Base-by-base conservation (phyloP, 306 rosid genomes). In the Datisca glomerata region DNA sequence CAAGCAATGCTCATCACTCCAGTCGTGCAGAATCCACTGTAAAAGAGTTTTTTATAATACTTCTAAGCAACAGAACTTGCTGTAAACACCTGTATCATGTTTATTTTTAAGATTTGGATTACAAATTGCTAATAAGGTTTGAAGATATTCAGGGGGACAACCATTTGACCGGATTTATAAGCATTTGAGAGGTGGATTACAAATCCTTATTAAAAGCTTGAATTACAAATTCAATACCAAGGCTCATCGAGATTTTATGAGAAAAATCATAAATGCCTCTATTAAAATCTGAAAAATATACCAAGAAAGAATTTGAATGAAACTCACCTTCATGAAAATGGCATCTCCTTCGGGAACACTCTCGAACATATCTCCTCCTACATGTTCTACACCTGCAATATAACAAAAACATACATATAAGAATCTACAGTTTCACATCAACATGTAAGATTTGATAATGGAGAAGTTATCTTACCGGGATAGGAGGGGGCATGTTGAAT, bases 321-420 rank as follows among this genome's bases (percentile, higher is more conserved):
- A 18, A 45, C 40, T 8, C 4, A 53, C 72, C 63, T 47, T 59
- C 63, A 59, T 6, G 3, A 59, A 66, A 42, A 66, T 59, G 18
- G 57, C 58, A 3, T 66, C 58, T 8, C 54, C 63, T 7, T 12
- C 34, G 7, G 62, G 62, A 41, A 53, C 21, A 8, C 45, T 53
- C 23, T 12, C 38, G 11, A 66, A 66, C 72, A 66, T 59, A 33
- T 66, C 57, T 21, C 72, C 72, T 20, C 52, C 61, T 2, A 58
- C 38, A 53, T 65, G 56, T 41, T 58, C 53, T 4, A 65, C 52
- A 0, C 53, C 66, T 59, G 31, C 48, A 57, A 55, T 12, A 38
- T 12, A 1, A 7, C 2, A 8, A 9, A 23, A 24, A 20, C 41
- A 35, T 8, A 5, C 41, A 35, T 13, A 35, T 12, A 8, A 29